Percentiles rank a stretch among this genome's conserved stretches.
phyloP scores from a whole-genome alignment of 1,284 basidiomycete genomes.

The Cryptococcus hybrid region DNA sequence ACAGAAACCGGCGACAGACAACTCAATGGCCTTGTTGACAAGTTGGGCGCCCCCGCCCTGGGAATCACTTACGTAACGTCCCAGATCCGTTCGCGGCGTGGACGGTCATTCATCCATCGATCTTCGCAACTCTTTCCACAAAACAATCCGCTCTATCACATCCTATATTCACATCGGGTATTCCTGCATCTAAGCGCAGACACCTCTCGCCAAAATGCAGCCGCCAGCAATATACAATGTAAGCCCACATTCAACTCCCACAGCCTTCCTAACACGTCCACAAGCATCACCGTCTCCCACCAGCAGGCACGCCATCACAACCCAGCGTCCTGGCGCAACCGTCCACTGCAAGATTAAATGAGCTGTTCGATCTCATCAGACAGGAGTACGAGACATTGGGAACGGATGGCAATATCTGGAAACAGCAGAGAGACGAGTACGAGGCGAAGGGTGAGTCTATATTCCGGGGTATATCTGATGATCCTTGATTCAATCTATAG shows the following conservation, averaged over 20 bases:
- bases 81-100: too few species aligned
- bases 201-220: constrained; percentile 24
- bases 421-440: constrained; percentile 82
- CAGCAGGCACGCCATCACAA: constrained; percentile 32
- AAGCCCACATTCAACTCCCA: constrained; percentile 8
- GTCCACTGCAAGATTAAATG: constrained; percentile 58
- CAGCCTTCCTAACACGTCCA: neutral
- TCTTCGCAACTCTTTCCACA: too few species aligned
- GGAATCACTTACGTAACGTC: too few species aligned
- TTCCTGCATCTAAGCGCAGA: too few species aligned
- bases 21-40: too few species aligned
- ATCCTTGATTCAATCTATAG: constrained; percentile 47
- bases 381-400: constrained; percentile 80
- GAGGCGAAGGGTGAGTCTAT: constrained; percentile 74
- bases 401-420: constrained; percentile 65
- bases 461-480: too few species aligned
- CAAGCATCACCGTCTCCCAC: constrained; percentile 46
- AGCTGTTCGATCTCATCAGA: constrained; percentile 78
- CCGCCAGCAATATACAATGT: constrained; percentile 44
- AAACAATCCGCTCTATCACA: too few species aligned
- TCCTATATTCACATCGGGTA: too few species aligned
- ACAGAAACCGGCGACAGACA: too few species aligned
- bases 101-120: too few species aligned
- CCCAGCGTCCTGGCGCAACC: constrained; percentile 19
- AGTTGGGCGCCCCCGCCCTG: too few species aligned